phyloP scores from a whole-genome alignment of 805 yeast species.

The Tetrapisispora taiwanensis region DNA sequence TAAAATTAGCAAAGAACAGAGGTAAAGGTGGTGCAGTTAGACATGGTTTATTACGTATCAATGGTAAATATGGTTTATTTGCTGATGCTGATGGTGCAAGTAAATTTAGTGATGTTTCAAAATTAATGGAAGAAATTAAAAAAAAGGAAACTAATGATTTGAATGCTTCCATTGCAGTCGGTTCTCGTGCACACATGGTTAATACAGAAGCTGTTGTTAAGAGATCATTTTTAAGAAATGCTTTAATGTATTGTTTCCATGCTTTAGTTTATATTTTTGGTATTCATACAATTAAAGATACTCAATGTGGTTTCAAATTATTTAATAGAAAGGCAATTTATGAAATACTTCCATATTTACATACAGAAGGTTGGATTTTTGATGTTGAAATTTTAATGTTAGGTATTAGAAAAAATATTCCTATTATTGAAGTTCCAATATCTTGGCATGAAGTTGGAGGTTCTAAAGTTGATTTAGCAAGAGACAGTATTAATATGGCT shows the following conservation, averaged over 20 bases:
- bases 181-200: conserved; percentile 95
- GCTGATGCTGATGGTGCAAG: conserved; percentile 99
- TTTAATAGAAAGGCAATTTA: conserved; percentile 62
- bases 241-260: conserved; percentile 88
- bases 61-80: conserved; percentile 69
- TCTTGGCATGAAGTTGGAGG: conserved; percentile 98
- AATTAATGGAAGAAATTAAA: conserved; percentile 35
- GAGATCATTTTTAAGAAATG: conserved; percentile 76
- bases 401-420: conserved; percentile 60
- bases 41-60: conserved; percentile 70
- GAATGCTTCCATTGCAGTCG: conserved; percentile 62
- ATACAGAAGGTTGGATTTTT: conserved; percentile 96
- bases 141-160: conserved; percentile 2
- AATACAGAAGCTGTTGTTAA: conserved; percentile 94
- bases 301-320: conserved; percentile 95
- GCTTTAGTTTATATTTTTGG: conserved; percentile 82
- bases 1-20: conserved; percentile 62
- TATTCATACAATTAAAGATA: conserved; percentile 74
- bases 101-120: conserved; percentile 55
- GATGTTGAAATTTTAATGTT: conserved; percentile 86
- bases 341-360: conserved; percentile 76
- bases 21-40: conserved; percentile 97
- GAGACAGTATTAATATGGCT: conserved; percentile 89
- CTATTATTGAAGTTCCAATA: conserved; percentile 69
- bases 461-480: conserved; percentile 83